Percentiles rank a stretch among this genome's conserved stretches.
phyloP scores from a whole-genome alignment of 805 yeast species.

The Nadsonia fulvescens region DNA sequence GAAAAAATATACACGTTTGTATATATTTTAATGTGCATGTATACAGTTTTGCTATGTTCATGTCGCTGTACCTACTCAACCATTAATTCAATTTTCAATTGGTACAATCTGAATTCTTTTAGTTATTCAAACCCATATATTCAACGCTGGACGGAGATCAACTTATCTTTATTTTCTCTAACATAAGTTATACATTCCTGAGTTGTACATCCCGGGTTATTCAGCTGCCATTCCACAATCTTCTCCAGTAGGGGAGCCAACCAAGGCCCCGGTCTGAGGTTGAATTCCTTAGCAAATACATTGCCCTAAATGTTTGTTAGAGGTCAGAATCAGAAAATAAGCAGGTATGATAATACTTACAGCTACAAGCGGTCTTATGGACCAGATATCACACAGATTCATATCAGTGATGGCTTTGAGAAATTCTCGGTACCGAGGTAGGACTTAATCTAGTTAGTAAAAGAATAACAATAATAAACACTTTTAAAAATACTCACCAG shows the following conservation, averaged over 20 bases:
- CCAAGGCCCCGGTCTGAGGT: conserved; percentile 74
- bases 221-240: conserved; percentile 60
- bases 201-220: conserved; percentile 36
- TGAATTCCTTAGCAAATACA: conserved; percentile 31
- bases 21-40: too few species aligned
- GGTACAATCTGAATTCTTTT: too few species aligned
- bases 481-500: too few species aligned
- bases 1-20: too few species aligned
- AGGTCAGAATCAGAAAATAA: not conserved
- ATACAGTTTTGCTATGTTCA: too few species aligned
- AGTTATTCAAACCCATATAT: too few species aligned
- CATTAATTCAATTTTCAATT: too few species aligned
- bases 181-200: conserved; percentile 35
- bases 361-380: conserved; percentile 47
- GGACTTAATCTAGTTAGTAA: conserved; percentile 14
- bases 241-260: conserved; percentile 37
- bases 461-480: too few species aligned
- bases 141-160: too few species aligned
- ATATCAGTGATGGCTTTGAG: conserved; percentile 16
- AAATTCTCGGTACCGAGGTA: conserved; percentile 10
- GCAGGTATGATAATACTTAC: conserved; percentile 18
- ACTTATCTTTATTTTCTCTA: conserved; percentile 3
- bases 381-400: conserved; percentile 27
- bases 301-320: too few species aligned
- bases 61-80: too few species aligned